Percentiles rank a stretch among this genome's conserved stretches.
phyloP scores from a whole-genome alignment of 2,329 filamentous ascomycete genomes.

The Colletotrichum shisoi region DNA sequence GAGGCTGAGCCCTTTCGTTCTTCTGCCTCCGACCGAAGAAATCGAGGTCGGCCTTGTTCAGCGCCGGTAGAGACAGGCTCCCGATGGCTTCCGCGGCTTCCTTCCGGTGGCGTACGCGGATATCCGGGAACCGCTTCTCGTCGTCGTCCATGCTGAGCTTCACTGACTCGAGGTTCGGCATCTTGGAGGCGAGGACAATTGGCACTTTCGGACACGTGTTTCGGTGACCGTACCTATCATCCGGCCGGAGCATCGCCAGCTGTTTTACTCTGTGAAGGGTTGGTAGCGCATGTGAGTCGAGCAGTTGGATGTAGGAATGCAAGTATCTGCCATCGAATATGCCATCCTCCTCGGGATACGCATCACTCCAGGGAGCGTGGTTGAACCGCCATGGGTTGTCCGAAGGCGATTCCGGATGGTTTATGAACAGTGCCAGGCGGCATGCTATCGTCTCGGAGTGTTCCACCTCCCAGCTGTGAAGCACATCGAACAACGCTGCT shows the following conservation, averaged over 20 bases:
- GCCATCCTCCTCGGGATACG: background rate
- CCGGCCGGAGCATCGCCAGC: slow-evolving; percentile 3
- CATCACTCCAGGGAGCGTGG: slow-evolving; percentile 5
- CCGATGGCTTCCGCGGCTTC: slow-evolving; percentile 1
- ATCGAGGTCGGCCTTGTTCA: background rate
- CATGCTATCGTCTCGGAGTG: background rate
- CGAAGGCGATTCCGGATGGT: slow-evolving; percentile 8
- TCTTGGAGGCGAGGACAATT: slow-evolving; percentile 5
- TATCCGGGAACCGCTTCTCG: slow-evolving; percentile 4
- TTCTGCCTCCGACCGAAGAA: slow-evolving; percentile 4
- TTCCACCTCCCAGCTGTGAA: background rate
- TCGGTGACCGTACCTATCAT: slow-evolving; percentile 3
- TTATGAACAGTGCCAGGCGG: slow-evolving; percentile 5
- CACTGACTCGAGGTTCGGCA: slow-evolving; percentile 1
- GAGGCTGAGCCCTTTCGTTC: background rate
- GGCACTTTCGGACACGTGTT: slow-evolving; percentile 11
- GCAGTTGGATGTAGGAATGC: slow-evolving; percentile 7
- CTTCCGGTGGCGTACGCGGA: background rate
- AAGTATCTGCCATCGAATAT: slow-evolving; percentile 9
- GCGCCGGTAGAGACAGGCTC: background rate
- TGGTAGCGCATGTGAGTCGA: background rate
- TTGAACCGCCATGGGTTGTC: slow-evolving; percentile 6
- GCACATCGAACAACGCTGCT: background rate
- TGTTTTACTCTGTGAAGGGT: background rate
- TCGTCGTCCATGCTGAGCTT: slow-evolving; percentile 10